These are phyloP conservation scores for Aaosphaeria pasadenensis DNA, from an alignment of 2,329 filamentous ascomycete genomes.

Conservation along the genomic window DNA sequence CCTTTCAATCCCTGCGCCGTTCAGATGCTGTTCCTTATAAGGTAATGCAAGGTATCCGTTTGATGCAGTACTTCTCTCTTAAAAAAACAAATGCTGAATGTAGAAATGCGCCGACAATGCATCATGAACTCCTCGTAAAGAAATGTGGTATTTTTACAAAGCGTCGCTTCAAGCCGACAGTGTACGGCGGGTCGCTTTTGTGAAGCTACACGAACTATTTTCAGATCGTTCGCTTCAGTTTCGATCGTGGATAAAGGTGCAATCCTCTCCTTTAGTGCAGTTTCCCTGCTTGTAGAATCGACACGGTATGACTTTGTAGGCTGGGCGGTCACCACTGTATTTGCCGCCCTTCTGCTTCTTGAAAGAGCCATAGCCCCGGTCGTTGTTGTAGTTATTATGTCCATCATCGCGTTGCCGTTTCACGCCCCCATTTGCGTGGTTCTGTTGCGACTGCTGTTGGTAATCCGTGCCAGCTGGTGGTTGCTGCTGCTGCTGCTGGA, in stretches of 20 bases:
- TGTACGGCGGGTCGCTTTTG: no score
- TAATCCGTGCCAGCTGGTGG: constrained; percentile 5
- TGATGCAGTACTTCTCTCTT: no score
- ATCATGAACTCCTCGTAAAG: no score
- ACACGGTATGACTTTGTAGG: constrained; percentile 51
- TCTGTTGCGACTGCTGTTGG: constrained; percentile 17
- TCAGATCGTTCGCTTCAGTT: background rate
- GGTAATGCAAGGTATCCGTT: no score
- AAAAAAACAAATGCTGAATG: no score
- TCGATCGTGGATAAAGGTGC: constrained; percentile 68
- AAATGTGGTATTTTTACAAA: no score
- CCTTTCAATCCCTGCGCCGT: no score
- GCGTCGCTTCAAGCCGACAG: no score
- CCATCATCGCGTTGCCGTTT: constrained; percentile 36
- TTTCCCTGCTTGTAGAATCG: constrained; percentile 69
- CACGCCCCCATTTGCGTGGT: constrained; percentile 27
- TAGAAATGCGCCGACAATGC: no score
- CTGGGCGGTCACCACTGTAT: constrained; percentile 47
- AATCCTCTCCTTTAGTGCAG: constrained; percentile 70
- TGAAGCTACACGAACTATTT: no score
- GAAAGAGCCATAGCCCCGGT: constrained; percentile 12
- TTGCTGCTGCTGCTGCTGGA: constrained; percentile 1
- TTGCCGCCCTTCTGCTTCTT: constrained; percentile 13
- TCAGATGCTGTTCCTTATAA: no score
- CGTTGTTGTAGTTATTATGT: constrained; percentile 13